Evolutionary conservation across 495 filamentous ascomycete species (phyloP).

Genomic region (Penicillium macrosclerotiorum): DNA sequence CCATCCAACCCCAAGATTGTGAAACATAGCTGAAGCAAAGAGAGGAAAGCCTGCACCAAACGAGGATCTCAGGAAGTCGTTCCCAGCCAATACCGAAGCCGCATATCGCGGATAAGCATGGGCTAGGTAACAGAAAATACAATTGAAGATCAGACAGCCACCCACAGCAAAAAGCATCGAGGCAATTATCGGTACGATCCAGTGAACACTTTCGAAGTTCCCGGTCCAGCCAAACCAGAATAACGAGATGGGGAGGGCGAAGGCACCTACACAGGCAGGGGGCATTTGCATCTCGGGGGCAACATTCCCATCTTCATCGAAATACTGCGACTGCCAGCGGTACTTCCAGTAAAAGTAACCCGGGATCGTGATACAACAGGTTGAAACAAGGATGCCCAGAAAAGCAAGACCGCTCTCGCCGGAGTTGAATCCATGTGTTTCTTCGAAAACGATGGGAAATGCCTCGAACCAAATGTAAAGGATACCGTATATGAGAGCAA

Average conservation of each 20-base stretch:
- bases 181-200: constrained; percentile 60
- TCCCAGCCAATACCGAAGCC: constrained; percentile 50
- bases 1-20: constrained; percentile 61
- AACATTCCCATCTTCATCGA: constrained; percentile 36
- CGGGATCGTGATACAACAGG: constrained; percentile 36
- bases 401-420: constrained; percentile 49
- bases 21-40: constrained; percentile 48
- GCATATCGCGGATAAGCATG: constrained; percentile 43
- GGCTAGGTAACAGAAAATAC: constrained; percentile 46
- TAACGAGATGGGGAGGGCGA: constrained; percentile 50
- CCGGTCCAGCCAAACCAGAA: constrained; percentile 65
- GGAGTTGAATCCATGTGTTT: constrained; percentile 47
- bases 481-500: constrained; percentile 51
- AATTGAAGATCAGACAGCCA: constrained; percentile 56
- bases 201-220: constrained; percentile 47
- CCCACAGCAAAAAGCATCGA: constrained; percentile 52
- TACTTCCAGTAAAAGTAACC: constrained; percentile 48
- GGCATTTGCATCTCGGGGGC: constrained; percentile 48
- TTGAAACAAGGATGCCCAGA: constrained; percentile 45
- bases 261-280: constrained; percentile 44
- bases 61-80: constrained; percentile 45
- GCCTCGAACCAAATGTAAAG: constrained; percentile 59
- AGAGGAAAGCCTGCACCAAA: constrained; percentile 53
- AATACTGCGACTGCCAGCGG: constrained; percentile 33
- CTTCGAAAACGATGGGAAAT: constrained; percentile 52